Base-by-base conservation (phyloP, 1,284 basidiomycete species). In the Phellinidium pouzarii region DNA sequence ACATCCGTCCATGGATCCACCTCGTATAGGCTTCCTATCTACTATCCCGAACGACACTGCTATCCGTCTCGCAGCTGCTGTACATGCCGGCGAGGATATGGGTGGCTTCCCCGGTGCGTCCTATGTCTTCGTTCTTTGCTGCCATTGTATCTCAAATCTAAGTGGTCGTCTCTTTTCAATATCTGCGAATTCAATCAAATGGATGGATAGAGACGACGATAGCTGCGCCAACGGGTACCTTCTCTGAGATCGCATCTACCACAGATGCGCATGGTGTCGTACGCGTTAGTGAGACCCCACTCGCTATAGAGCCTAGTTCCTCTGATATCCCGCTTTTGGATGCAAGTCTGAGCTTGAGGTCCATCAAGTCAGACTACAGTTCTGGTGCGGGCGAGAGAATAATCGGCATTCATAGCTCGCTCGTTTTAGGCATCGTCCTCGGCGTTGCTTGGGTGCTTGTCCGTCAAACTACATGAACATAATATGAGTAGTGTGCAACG, bases 11-110 rank as follows among this genome's bases (percentile, higher is more conserved):
- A 65, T 68, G 47, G 83, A 87, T 62, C 77, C 77, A 1, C 81
- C 85, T 0, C 76, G 78, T n/a, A 77, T 88, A 50, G 85, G 84
- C 7, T 75, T 88, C 53, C 60, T 83, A 38, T 86, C 83, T 8
- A 83, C 80, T 1, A 81, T 87, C 2, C 80, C 82, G 0, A 34
- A 58, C 12, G 71, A 83, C 59, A 80, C 80, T 3, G 63, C 55
- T 26, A 64, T 67, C 2, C 61, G 65, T 44, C 64, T 80, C 43
- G 60, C 64, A 51, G 61, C 64, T 3, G 76, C 74, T 0, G 69
- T 78, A 1, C 50, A 59, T 2, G 59, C 64, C 12, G 79, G 79
- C 0, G 53, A 62, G 46, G 56, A 63, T 23, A 64, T 65, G 37
- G 68, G 67, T 20, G 71, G 69, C 43, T 76, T 79, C 54, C 68